These are phyloP conservation scores for Wallacemonas sp. DNA, from an alignment of 208 protist genomes.

Conservation along the genomic window DNA sequence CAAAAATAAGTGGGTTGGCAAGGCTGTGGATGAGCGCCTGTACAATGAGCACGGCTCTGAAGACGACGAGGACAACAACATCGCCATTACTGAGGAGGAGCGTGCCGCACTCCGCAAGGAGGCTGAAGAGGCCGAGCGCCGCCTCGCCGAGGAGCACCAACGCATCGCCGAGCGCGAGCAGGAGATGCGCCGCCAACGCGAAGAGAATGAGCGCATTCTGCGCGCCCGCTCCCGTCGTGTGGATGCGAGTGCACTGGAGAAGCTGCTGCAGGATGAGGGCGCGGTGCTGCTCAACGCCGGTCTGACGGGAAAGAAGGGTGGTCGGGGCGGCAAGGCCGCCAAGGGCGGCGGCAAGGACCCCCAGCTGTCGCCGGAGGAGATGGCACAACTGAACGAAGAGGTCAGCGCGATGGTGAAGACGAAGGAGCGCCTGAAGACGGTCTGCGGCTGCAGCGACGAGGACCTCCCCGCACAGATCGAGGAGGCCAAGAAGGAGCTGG, in stretches of 20 bases:
- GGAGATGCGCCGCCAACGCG: conserved; percentile 50
- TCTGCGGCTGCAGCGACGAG: conserved; percentile 60
- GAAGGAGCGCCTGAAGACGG: conserved; percentile 60
- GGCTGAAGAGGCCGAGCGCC: conserved; percentile 35
- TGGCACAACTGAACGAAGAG: conserved; percentile 49
- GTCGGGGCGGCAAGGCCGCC: conserved; percentile 37
- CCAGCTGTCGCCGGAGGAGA: conserved; percentile 43
- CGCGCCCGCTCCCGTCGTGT: conserved; percentile 52
- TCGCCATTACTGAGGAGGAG: conserved; percentile 32
- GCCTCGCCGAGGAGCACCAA: conserved; percentile 41
- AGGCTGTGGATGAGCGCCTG: conserved; percentile 20
- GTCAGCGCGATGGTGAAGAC: conserved; percentile 58
- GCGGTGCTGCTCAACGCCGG: conserved; percentile 70
- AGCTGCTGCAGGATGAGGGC: conserved; percentile 47
- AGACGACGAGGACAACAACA: conserved; percentile 37
- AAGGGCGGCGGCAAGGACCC: conserved; percentile 23
- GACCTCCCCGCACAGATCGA: conserved; percentile 47
- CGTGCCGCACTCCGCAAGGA: conserved; percentile 17
- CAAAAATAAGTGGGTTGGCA: conserved; percentile 37
- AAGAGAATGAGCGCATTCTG: conserved; percentile 60
- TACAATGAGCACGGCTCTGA: conserved; percentile 36
- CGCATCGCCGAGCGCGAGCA: conserved; percentile 39
- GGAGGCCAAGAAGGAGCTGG: conserved; percentile 53
- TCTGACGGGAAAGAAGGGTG: conserved; percentile 28
- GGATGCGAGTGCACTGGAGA: conserved; percentile 52